Evolutionary conservation across 225 moss, liverwort and hornwort genomes (phyloP), one percentile per base, ranked within the genome.

Genomic region (Marchantia polymorpha): DNA sequence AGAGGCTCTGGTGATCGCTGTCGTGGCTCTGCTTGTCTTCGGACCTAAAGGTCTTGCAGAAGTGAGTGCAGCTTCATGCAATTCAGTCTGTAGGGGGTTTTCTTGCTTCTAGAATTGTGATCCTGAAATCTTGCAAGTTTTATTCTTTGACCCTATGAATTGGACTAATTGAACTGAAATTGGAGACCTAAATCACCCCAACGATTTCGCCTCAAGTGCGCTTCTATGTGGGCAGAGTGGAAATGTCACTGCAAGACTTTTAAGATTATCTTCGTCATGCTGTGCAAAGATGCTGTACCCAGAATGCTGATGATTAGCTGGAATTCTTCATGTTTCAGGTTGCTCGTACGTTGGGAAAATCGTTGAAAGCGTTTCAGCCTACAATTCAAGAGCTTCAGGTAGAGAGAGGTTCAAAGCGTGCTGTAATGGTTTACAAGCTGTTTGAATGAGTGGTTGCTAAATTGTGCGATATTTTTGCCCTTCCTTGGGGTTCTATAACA

Each of bases 1-100:
- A 73, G 95, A 95, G 87, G 94, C 94, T 19, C 82, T 94, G 81
- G 97, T 99, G 54, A 95, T 99, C 73, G 94, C 86, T 15, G 91
- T 99, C 22, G 97, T 95, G 74, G 97, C 97, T 26, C 83, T 95
- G 69, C 80, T 91, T 31, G 94, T 95, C 48, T 99, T 99, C 59
- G 95, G 97, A 16, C 95, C 94, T 11, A 99, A 94, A 81, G 97
- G 97, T 48, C 95, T 99, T 50, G 97, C 97, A 53, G 95, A 99
- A 84, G 97, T 91, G 87, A 77, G 64, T 64, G 7, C 31, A 52
- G 20, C 0, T 49, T 22, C 50, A 48, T 56, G 19, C 9, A 56
- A 56, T 13, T 13, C 13, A 39, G 39, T 39, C 39, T 39, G 39
- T 39, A 39, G 39, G 5, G 5, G 5, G 39, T 39, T 39, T 39